phyloP scores from a whole-genome alignment of 2,329 filamentous ascomycete species.

The Hawksworthiomyces lignivorus region DNA sequence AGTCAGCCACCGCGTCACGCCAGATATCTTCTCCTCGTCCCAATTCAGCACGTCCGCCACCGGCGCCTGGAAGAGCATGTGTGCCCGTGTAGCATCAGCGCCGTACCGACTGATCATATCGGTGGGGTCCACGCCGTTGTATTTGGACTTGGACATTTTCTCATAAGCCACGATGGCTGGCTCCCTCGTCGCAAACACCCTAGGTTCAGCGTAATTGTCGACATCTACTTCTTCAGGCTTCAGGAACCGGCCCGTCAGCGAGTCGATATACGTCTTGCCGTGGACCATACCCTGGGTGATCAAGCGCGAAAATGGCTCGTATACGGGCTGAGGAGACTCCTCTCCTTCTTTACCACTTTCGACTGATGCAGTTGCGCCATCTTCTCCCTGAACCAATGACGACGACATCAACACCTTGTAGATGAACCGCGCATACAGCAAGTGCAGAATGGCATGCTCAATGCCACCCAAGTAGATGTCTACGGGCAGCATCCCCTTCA shows the following conservation, averaged over 20 bases:
- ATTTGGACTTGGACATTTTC: slow-evolving; percentile 94
- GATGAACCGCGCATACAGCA: slow-evolving; percentile 83
- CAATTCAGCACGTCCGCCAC: slow-evolving; percentile 79
- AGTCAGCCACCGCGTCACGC: slow-evolving; percentile 72
- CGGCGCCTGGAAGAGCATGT: slow-evolving; percentile 83
- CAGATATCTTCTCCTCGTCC: slow-evolving; percentile 76
- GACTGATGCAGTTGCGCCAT: background rate
- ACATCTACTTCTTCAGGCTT: slow-evolving; percentile 67
- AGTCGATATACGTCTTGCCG: slow-evolving; percentile 73
- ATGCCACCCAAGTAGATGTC: slow-evolving; percentile 86
- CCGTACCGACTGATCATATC: slow-evolving; percentile 66
- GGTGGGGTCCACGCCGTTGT: slow-evolving; percentile 82
- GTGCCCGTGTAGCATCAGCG: slow-evolving; percentile 75
- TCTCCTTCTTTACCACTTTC: slow-evolving; percentile 23
- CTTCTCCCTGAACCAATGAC: slow-evolving; percentile 26
- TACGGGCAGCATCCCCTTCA: slow-evolving; percentile 57
- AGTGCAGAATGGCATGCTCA: slow-evolving; percentile 83
- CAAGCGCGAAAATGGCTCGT: slow-evolving; percentile 75
- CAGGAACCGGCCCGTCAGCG: slow-evolving; percentile 66
- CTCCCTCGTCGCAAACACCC: slow-evolving; percentile 54
- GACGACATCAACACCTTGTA: slow-evolving; percentile 72
- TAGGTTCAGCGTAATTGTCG: slow-evolving; percentile 45
- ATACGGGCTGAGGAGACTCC: too few species aligned
- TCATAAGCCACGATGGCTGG: slow-evolving; percentile 61
- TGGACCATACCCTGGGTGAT: slow-evolving; percentile 92